Evolutionary conservation across 768 basidiomycete genomes (phyloP).

Genomic region (Pisolithus tinctorius): DNA sequence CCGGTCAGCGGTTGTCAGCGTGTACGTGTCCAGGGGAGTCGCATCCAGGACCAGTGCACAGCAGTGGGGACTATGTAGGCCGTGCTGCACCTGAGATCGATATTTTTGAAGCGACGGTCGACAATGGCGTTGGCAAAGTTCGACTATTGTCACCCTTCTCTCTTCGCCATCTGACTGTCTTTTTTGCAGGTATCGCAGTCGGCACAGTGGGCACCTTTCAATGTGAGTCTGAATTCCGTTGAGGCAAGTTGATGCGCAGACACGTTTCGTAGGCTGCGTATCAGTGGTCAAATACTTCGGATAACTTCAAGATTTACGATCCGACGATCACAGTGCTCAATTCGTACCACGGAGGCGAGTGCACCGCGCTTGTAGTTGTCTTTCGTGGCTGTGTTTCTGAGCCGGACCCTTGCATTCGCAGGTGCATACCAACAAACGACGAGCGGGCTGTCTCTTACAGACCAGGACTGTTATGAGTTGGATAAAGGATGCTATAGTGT

Average conservation of each 20-base stretch:
- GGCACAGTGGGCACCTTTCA: constrained; percentile 37
- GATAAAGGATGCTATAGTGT: constrained; percentile 35
- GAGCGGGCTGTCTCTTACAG: constrained; percentile 28
- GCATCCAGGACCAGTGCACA: constrained; percentile 48
- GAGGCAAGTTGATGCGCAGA: neutral
- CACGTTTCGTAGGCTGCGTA: constrained; percentile 34
- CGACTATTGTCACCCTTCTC: constrained; percentile 6
- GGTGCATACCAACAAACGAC: constrained; percentile 36
- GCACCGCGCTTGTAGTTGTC: constrained; percentile 9
- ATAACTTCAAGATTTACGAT: constrained; percentile 32
- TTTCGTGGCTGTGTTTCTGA: constrained; percentile 12
- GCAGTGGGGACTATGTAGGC: constrained; percentile 45
- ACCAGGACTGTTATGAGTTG: constrained; percentile 41
- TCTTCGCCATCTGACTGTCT: constrained; percentile 4
- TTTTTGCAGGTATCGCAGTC: constrained; percentile 44
- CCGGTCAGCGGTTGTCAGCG: constrained; percentile 49
- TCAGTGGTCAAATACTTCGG: constrained; percentile 30
- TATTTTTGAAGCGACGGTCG: constrained; percentile 45
- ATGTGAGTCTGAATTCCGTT: constrained; percentile 19
- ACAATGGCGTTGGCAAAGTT: constrained; percentile 28
- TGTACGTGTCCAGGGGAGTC: constrained; percentile 55
- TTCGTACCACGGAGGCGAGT: constrained; percentile 37
- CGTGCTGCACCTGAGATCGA: constrained; percentile 57
- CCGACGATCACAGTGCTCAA: constrained; percentile 31
- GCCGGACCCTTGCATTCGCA: neutral